phyloP scores from a whole-genome alignment of 805 yeast genomes.

The Hagleromyces aurorensis region DNA sequence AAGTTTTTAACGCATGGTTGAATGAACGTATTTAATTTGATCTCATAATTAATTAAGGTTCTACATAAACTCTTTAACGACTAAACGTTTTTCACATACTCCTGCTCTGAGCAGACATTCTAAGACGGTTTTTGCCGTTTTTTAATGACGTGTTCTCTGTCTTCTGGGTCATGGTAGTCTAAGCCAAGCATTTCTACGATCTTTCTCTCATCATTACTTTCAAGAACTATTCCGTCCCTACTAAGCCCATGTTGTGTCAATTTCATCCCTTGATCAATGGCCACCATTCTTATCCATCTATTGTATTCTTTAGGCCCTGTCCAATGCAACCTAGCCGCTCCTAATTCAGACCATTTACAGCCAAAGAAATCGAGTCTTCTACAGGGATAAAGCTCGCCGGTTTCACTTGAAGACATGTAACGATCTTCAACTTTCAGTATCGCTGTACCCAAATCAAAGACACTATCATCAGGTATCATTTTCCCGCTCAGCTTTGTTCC shows the following conservation, averaged over 20 bases:
- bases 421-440: constrained; percentile 12
- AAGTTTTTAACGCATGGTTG: too few relatives aligned
- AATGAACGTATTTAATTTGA: too few relatives aligned
- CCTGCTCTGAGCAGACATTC: too few relatives aligned
- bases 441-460: too few relatives aligned
- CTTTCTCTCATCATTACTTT: constrained; percentile 21
- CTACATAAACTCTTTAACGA: too few relatives aligned
- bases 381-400: constrained; percentile 12
- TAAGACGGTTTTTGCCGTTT: constrained; percentile 6
- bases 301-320: constrained; percentile 29
- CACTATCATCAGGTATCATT: neutral
- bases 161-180: constrained; percentile 13
- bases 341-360: constrained; percentile 27
- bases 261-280: constrained; percentile 22
- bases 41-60: too few relatives aligned
- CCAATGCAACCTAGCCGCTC: constrained; percentile 28
- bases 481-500: constrained; percentile 15
- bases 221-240: constrained; percentile 14
- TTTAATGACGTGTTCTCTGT: constrained; percentile 9
- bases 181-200: constrained; percentile 22
- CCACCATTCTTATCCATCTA: constrained; percentile 23
- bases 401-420: constrained; percentile 19
- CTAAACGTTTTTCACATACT: too few relatives aligned
- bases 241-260: constrained; percentile 29
- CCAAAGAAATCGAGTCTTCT: constrained; percentile 28